phyloP scores from a whole-genome alignment of 2,329 filamentous ascomycete species.

The Verticillium nubilum region DNA sequence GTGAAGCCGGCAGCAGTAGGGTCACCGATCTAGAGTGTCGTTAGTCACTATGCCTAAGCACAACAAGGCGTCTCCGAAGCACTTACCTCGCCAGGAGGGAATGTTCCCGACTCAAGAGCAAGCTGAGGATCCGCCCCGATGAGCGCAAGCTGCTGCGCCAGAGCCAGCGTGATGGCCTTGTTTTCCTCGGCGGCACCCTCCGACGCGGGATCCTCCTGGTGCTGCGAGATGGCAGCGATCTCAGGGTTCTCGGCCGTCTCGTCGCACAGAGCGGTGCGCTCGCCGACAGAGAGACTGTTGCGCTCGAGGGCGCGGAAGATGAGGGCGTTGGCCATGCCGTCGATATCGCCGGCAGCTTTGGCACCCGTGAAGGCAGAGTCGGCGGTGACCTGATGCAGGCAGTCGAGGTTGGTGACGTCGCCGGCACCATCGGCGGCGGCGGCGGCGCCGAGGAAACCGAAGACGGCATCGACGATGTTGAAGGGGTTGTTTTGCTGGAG shows the following conservation, averaged over 20 bases:
- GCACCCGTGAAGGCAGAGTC: conserved; percentile 59
- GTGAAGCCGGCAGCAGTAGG: conserved; percentile 25
- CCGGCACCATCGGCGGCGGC: conserved; percentile 32
- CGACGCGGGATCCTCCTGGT: conserved; percentile 65
- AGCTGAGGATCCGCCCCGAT: conserved; percentile 58
- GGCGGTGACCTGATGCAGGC: conserved; percentile 52
- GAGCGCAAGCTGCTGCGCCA: conserved; percentile 53
- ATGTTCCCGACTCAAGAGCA: conserved; percentile 58
- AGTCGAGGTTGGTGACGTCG: conserved; percentile 38
- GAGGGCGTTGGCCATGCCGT: conserved; percentile 46
- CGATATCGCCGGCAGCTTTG: conserved; percentile 47
- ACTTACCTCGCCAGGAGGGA: conserved; percentile 52
- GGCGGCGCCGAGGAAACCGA: conserved; percentile 37
- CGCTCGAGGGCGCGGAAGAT: conserved; percentile 51
- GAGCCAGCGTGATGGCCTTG: conserved; percentile 53
- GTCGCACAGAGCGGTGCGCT: conserved; percentile 52
- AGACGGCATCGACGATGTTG: conserved; percentile 45
- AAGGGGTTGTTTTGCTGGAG: conserved; percentile 45
- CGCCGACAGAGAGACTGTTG: conserved; percentile 54
- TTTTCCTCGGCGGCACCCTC: conserved; percentile 49
- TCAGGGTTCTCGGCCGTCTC: conserved; percentile 57
- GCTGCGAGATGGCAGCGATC: conserved; percentile 57
- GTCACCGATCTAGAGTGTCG: conserved; percentile 6
- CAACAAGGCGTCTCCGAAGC: too few species aligned
- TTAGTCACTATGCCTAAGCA: background rate